phyloP scores from a whole-genome alignment of 345 rosid genomes.

The Syzygium oleosum region DNA sequence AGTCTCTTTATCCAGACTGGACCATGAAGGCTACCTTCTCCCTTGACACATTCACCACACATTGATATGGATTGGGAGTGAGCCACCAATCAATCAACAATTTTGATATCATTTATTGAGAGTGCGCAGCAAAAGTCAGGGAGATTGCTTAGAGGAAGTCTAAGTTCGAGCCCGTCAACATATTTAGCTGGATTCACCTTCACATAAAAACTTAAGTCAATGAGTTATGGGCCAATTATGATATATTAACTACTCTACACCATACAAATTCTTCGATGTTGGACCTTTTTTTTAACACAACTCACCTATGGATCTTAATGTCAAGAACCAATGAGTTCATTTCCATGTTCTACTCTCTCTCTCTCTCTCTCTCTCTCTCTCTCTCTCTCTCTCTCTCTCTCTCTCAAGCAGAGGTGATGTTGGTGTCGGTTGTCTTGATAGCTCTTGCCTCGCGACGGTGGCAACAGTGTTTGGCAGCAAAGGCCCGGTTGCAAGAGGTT shows the following conservation, averaged over 20 bases:
- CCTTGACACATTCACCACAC: not conserved
- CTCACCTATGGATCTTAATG: not conserved
- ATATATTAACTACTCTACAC: not conserved
- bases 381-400: not conserved
- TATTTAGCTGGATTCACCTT: not conserved
- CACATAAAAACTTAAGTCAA: not conserved
- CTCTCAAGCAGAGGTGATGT: not conserved
- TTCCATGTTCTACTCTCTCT: not conserved
- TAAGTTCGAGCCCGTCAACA: not conserved
- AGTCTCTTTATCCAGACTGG: not conserved
- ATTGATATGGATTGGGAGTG: not conserved
- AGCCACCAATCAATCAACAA: too few species aligned
- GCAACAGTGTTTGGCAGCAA: not conserved
- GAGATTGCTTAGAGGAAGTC: not conserved
- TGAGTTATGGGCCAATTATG: not conserved
- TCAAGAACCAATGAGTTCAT: not conserved
- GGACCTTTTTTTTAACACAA: not conserved
- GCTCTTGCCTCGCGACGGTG: not conserved
- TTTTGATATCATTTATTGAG: not conserved
- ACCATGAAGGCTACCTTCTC: not conserved
- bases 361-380: not conserved
- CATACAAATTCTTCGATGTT: not conserved
- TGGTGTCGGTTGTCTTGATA: not conserved
- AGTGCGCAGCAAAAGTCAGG: not conserved
- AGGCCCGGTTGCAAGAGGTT: not conserved